These are phyloP conservation scores for Fusarium algeriense DNA, from an alignment of 2,329 filamentous ascomycete genomes.

Conservation along the genomic window DNA sequence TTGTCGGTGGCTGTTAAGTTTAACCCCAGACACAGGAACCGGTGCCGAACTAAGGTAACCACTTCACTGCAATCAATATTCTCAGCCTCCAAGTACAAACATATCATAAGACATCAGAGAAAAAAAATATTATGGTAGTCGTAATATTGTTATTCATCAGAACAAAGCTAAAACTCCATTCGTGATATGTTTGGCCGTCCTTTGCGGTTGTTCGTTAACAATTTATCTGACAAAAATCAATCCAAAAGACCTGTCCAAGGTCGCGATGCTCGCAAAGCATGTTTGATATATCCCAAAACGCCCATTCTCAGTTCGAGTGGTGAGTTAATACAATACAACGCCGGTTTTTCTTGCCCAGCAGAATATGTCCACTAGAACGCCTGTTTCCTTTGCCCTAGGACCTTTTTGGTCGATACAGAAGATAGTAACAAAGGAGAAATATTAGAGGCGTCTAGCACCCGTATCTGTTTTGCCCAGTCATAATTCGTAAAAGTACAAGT, in stretches of 20 bases:
- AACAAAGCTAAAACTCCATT: slow-evolving; percentile 23
- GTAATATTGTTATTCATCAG: slow-evolving; percentile 33
- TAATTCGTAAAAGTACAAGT: slow-evolving; percentile 42
- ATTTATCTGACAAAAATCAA: slow-evolving; percentile 39
- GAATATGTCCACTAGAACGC: slow-evolving; percentile 35
- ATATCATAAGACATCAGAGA: neutral
- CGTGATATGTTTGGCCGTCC: slow-evolving; percentile 28
- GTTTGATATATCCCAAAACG: slow-evolving; percentile 39
- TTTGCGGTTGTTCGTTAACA: slow-evolving; percentile 41
- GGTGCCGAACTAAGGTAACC: slow-evolving; percentile 27
- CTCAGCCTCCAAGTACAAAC: slow-evolving; percentile 4
- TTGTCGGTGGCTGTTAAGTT: slow-evolving; percentile 30
- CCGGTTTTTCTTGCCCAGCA: slow-evolving; percentile 41
- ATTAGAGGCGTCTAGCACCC: slow-evolving; percentile 40
- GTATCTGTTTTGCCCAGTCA: slow-evolving; percentile 37
- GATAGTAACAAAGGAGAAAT: slow-evolving; percentile 34
- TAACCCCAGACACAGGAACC: slow-evolving; percentile 29
- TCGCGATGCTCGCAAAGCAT: slow-evolving; percentile 40
- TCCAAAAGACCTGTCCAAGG: slow-evolving; percentile 42
- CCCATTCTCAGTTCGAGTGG: slow-evolving; percentile 40
- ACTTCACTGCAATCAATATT: slow-evolving; percentile 31
- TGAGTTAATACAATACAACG: slow-evolving; percentile 38
- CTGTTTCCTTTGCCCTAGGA: slow-evolving; percentile 25
- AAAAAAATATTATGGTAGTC: neutral
- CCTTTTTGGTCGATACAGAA: slow-evolving; percentile 36